phyloP scores from a whole-genome alignment of 176 grass and related monocot species.

The Themeda triandra region DNA sequence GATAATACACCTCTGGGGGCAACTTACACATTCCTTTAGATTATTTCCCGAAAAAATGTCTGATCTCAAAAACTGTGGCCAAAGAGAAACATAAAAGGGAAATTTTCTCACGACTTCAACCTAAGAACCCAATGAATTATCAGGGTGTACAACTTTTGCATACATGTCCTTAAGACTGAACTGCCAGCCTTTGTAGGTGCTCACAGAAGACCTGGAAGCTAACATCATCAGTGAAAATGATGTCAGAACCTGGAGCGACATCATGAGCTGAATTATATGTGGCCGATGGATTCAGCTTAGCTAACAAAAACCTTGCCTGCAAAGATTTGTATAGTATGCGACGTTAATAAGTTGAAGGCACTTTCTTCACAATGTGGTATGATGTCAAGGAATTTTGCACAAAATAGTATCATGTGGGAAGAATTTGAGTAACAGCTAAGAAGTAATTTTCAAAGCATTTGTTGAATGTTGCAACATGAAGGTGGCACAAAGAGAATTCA shows the following conservation, averaged over 20 bases:
- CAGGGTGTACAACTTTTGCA: constrained; percentile 29
- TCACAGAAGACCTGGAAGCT: constrained; percentile 98
- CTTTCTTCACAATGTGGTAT: background rate
- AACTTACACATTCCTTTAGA: constrained; percentile 34
- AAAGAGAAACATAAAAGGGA: constrained; percentile 1
- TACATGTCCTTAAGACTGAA: constrained; percentile 72
- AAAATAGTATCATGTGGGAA: background rate
- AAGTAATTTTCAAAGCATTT: background rate
- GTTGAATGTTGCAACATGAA: background rate
- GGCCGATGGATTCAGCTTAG: constrained; percentile 92
- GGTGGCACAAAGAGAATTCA: constrained; percentile 15
- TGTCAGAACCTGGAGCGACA: constrained; percentile 84
- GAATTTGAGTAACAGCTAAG: too few relatives aligned
- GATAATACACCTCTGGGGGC: background rate
- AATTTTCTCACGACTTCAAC: constrained; percentile 17
- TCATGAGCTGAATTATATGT: constrained; percentile 86
- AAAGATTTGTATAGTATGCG: background rate
- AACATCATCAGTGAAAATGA: constrained; percentile 97
- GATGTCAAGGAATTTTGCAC: background rate
- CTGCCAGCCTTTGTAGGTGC: constrained; percentile 91
- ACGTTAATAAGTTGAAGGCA: background rate
- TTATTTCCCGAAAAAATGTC: constrained; percentile 24
- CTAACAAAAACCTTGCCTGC: constrained; percentile 97
- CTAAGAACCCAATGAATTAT: constrained; percentile 31
- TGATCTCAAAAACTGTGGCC: constrained; percentile 1